These are phyloP conservation scores for Amanita rimosa DNA, from an alignment of 768 basidiomycete species.

Conservation along the genomic window DNA sequence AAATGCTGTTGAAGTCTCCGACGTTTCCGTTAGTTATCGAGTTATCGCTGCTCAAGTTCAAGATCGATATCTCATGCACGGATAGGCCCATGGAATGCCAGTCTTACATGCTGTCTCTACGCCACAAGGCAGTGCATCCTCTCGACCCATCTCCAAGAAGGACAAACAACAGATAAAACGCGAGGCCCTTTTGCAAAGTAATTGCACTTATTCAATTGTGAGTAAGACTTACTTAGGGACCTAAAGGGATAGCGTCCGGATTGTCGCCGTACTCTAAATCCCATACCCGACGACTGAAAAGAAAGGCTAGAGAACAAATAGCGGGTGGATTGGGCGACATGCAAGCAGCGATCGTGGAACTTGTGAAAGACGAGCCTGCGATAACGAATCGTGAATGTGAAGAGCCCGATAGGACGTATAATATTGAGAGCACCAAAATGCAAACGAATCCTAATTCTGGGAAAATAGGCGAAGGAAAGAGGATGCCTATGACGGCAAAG, in stretches of 20 bases:
- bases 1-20: conserved; percentile 28
- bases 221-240: not conserved
- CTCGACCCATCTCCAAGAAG: conserved; percentile 40
- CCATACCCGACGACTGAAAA: conserved; percentile 59
- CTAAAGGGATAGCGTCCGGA: conserved; percentile 30
- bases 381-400: conserved; percentile 9
- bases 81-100: conserved; percentile 7
- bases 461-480: conserved; percentile 60
- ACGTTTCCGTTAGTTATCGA: conserved; percentile 27
- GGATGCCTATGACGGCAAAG: conserved; percentile 40
- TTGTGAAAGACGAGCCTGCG: conserved; percentile 27
- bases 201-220: conserved; percentile 5
- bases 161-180: conserved; percentile 56
- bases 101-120: conserved; percentile 21
- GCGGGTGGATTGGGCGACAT: conserved; percentile 40
- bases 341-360: conserved; percentile 39
- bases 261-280: conserved; percentile 58
- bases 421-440: conserved; percentile 8
- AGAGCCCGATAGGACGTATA: conserved; percentile 10
- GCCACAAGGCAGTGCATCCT: conserved; percentile 11
- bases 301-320: conserved; percentile 52
- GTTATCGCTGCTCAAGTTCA: conserved; percentile 7
- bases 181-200: conserved; percentile 60
- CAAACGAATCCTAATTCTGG: conserved; percentile 24
- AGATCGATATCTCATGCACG: not conserved